Evolutionary conservation across 2,329 filamentous ascomycete genomes (phyloP).

Genomic region (Xylaria sp.): DNA sequence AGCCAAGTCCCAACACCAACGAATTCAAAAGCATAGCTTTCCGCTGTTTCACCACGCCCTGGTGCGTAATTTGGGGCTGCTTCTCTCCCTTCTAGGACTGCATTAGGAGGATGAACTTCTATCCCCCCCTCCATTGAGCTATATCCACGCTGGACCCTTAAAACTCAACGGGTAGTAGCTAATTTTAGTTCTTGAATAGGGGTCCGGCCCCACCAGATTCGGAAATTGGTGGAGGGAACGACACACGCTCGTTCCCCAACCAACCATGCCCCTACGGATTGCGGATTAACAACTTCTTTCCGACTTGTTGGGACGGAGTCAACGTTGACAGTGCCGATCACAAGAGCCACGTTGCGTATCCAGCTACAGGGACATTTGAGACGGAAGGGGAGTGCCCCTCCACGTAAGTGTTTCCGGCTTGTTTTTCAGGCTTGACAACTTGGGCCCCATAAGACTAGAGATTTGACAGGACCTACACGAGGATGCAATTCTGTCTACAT

Average conservation of each 20-base stretch:
- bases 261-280: slow-evolving; percentile 10
- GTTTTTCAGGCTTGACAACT: not conserved
- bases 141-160: not conserved
- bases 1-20: not conserved
- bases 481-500: not conserved
- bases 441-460: not conserved
- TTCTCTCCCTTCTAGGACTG: not conserved
- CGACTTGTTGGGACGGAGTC: slow-evolving; percentile 9
- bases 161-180: not conserved
- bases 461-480: not conserved
- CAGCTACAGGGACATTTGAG: not conserved
- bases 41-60: not conserved
- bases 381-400: not conserved
- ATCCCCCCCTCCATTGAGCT: not conserved
- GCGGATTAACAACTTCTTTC: slow-evolving; percentile 12
- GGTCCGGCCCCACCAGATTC: slow-evolving; percentile 1
- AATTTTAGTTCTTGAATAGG: not conserved
- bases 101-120: not conserved
- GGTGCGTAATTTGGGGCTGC: not conserved
- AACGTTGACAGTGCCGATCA: slow-evolving; percentile 9
- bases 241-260: slow-evolving; percentile 14
- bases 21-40: not conserved
- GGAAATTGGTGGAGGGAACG: slow-evolving; percentile 5
- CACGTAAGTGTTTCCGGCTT: not conserved
- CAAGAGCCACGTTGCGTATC: not conserved